A percentile compares a stretch with the other conserved stretches of the same genome.
phyloP scores from a whole-genome alignment of 2,329 filamentous ascomycete species.

The Apiospora sp. region DNA sequence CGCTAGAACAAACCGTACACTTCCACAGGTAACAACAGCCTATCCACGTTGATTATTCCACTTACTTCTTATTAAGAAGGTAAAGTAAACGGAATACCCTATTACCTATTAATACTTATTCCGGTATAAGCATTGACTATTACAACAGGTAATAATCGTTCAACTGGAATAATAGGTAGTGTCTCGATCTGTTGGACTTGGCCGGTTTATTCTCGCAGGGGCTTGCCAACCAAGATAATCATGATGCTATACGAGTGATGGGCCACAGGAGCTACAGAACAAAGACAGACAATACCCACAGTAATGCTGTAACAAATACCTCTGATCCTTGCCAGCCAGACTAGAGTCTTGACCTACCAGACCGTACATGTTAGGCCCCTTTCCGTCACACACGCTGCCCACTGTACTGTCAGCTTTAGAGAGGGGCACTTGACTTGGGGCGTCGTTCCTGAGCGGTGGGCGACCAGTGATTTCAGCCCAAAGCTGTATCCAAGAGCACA shows the following conservation, averaged over 20 bases:
- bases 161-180: no score
- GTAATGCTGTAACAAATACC: not conserved
- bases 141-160: no score
- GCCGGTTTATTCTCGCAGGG: no score
- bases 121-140: no score
- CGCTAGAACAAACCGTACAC: no score
- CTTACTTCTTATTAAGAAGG: no score
- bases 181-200: no score
- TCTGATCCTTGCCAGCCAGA: constrained; percentile 5
- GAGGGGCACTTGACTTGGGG: not conserved
- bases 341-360: not conserved
- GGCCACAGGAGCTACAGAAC: not conserved
- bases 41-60: no score
- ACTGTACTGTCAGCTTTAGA: constrained; percentile 8
- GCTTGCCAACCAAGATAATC: no score
- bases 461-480: constrained; percentile 8
- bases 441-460: not conserved
- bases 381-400: not conserved
- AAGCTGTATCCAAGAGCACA: not conserved
- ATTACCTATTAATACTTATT: no score
- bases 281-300: not conserved
- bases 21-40: no score
- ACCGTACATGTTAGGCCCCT: not conserved
- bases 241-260: not conserved
- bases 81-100: no score